Evolutionary conservation across 768 basidiomycete species (phyloP), one percentile per base, ranked within the genome.

Genomic region (Lactarius akahatsu): DNA sequence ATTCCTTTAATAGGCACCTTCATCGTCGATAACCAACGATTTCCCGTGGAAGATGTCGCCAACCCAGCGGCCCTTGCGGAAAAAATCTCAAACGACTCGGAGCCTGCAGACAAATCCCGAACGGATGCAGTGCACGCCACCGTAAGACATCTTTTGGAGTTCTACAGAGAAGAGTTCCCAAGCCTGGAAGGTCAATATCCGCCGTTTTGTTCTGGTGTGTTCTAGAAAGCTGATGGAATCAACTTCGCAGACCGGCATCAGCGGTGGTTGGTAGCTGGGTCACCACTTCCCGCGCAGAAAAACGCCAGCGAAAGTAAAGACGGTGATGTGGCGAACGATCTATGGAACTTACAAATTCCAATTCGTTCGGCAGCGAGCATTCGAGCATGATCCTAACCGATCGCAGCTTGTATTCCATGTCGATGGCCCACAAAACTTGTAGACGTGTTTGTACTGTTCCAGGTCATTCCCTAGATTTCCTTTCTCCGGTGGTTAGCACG

Each of bases 291-390:
- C 16, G 57, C 36, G 20, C 63, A 59, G 63, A 54, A 30, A 16
- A 36, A 18, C 6, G 16, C 38, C 30, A 23, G 20, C 13, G 23
- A 15, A 30, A 7, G 23, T 36, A 34, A 15, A 1, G 32, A 30
- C 20, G 41, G 38, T 3, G 63, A 56, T 2, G 59, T 65, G 18
- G 64, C 59, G 26, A 61, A 36, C 15, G 59, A 57, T 43, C 41
- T 65, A 10, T 65, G 64, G 64, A 65, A 61, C 26, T 28, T 65
- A 13, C 54, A 61, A 38, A 65, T 65, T 6, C 64, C 64, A 13
- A 61, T 65, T 40, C 64, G 59, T 26, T 56, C 11, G 28, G 52
- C 52, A 26, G 45, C 32, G 15, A 4, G 52, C 7, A 23, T 34
- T 23, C 59, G 7, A 16, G 58, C 30, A 23, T 63, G 30, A 36